Conservation (phyloP, 2,329 filamentous ascomycete species). For the Ophiostoma montium region DNA sequence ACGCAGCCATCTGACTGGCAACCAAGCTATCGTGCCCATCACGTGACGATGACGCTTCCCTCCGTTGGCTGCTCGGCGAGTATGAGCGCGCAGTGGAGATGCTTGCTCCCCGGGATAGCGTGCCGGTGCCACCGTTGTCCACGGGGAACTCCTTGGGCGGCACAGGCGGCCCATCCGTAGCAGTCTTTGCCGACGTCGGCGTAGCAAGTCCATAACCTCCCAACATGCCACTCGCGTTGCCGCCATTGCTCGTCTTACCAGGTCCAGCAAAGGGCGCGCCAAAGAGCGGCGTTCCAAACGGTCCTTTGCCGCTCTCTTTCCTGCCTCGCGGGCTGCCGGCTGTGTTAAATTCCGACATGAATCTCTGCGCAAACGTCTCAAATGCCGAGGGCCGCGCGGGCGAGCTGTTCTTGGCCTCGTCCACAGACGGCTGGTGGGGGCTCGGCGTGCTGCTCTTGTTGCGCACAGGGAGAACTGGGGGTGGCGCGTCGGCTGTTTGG, state of each 20-base stretch:
- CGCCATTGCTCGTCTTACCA: neutral
- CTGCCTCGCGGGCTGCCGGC: conserved; percentile 37
- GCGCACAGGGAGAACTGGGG: neutral
- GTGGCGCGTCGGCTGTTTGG: conserved; percentile 36
- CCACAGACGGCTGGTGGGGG: conserved; percentile 28
- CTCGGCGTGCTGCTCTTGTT: conserved; percentile 14
- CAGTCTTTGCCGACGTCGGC: conserved; percentile 20
- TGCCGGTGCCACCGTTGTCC: conserved; percentile 18
- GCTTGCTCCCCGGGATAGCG: conserved; percentile 17
- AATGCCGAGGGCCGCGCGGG: conserved; percentile 40
- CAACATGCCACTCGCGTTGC: neutral
- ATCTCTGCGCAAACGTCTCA: conserved; percentile 48
- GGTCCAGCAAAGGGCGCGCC: neutral
- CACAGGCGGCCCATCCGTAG: conserved; percentile 16
- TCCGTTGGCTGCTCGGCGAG: conserved; percentile 25
- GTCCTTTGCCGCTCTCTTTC: conserved; percentile 23
- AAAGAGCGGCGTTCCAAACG: neutral
- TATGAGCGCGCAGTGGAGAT: conserved; percentile 22
- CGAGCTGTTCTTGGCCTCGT: conserved; percentile 34
- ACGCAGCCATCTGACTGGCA: conserved; percentile 41
- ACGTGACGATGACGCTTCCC: conserved; percentile 14
- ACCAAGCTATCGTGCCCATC: conserved; percentile 22
- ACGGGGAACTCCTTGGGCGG: conserved; percentile 28
- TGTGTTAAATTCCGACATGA: conserved; percentile 44
- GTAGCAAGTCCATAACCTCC: conserved; percentile 19